Evolutionary conservation across 2,329 filamentous ascomycete genomes (phyloP), one percentile per base, ranked within the genome.

Genomic region (Cyphellophora attinorum): DNA sequence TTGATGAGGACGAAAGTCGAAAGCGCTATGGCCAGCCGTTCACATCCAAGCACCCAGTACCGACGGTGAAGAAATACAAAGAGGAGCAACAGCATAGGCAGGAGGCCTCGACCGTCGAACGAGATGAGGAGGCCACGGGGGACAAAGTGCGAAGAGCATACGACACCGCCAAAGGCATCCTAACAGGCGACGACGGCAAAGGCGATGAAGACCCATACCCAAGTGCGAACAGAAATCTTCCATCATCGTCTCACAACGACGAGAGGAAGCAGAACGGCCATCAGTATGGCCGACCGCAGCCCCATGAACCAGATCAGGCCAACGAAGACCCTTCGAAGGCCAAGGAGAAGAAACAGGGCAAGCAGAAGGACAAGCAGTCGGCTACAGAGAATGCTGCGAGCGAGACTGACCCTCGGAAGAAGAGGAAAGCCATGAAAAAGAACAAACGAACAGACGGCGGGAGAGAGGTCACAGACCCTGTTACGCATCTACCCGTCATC

Each of bases 401-500:
- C 11, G 28, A 41, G 11, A 19, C 32, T 15, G 57, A 68, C 37
- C 62, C 66, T 1, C 65, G 62, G 46, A 55, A 64, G 40, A 60
- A 62, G 39, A 54, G 67, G 25, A 70, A 70, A 50, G 46, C 53
- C 10, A 62, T 70, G 60, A 67, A 70, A 49, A 62, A 68, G 38
- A 58, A 56, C 39, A 59, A 54, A 29, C 57, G 62, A 18, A 62
- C 68, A 38, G 58, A 62, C 18, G 62, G 65, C 16, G 65, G 68
- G 38, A 61, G 70, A 39, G 67, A 80, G 51, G 79, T 84, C 30
- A 84, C 79, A 1, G 80, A 85, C 49, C 79, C 79, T 0, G 68
- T 84, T 25, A 85, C 80, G 2, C 80, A 84, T 55, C 62, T 84
- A 3, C 78, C 79, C 2, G 68, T 83, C 31, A 63, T 59, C 21